Evolutionary conservation across 1,284 basidiomycete genomes (phyloP).

Genomic region (Schizopora paradoxa): DNA sequence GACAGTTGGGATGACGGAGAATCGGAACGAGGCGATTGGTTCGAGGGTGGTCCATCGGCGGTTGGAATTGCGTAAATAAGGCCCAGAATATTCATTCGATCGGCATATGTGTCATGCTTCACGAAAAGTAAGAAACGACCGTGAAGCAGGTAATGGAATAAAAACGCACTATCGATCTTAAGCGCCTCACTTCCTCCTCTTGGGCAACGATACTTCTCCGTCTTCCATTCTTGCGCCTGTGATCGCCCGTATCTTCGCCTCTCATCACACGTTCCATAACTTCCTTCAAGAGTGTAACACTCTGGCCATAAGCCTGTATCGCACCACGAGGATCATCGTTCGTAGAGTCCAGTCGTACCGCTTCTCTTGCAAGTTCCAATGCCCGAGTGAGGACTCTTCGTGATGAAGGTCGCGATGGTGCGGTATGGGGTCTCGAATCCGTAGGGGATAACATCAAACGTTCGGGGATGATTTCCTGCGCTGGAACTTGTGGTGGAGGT

Average conservation of each 20-base stretch:
- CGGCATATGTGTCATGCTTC: conserved; percentile 83
- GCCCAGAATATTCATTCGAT: conserved; percentile 83
- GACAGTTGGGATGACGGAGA: conserved; percentile 16
- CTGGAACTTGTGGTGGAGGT: conserved; percentile 32
- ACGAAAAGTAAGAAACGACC: conserved; percentile 16
- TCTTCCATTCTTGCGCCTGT: conserved; percentile 50
- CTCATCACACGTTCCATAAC: conserved; percentile 82
- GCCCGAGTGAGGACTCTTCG: conserved; percentile 73
- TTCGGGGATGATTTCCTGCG: conserved; percentile 37
- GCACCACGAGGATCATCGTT: conserved; percentile 79
- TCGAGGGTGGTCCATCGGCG: conserved; percentile 55
- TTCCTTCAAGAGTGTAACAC: conserved; percentile 75
- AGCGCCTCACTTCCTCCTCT: conserved; percentile 74
- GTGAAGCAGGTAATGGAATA: conserved; percentile 17
- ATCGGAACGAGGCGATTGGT: conserved; percentile 39
- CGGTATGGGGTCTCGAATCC: conserved; percentile 30
- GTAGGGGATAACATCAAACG: conserved; percentile 41
- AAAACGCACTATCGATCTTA: conserved; percentile 73
- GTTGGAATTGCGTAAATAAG: conserved; percentile 79
- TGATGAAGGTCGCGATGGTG: conserved; percentile 59
- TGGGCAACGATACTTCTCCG: conserved; percentile 76
- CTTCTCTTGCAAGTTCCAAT: conserved; percentile 76
- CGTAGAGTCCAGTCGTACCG: conserved; percentile 73
- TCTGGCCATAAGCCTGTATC: conserved; percentile 74
- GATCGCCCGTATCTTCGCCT: conserved; percentile 71